Evolutionary conservation across 2,329 filamentous ascomycete species (phyloP), one percentile per base, ranked within the genome.

Genomic region (Cladophialophora chaetospira): DNA sequence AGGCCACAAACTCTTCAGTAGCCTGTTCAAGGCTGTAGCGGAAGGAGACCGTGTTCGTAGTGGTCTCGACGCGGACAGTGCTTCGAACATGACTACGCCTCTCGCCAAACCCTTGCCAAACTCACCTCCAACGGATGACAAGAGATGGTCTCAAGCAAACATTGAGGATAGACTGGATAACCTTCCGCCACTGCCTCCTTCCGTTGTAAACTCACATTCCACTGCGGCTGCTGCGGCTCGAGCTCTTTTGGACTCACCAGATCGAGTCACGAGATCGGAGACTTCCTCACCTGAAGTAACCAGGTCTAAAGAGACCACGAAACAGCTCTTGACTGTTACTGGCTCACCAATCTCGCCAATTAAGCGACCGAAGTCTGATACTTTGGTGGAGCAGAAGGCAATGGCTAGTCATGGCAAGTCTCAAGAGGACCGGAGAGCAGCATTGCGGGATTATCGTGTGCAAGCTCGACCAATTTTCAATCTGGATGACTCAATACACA

Each of bases 21-120:
- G 71, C 25, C 58, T 77, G 36, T 76, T 77, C 63, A 76, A 76
- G 61, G 72, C 71, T 0, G 70, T 76, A 4, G 70, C 72, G 54
- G 74, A 74, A 45, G 69, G 68, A 17, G 70, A 72, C 57, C 65
- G 65, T 19, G 63, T 70, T 61, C 66, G 57, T 67, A 66, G 66
- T 58, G 10, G 66, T 69, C 19, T 63, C 25, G 73, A 76, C 23
- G 57, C 67, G 9, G 80, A 82, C 58, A 81, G 75, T 65, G 77
- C 77, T 13, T 83, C 81, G 1, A 82, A 82, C 62, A 74, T 82
- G 67, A 75, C 80, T 13, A 84, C 81, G 15, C 81, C 81, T 25
- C 73, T 83, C 51, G 81, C 77, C 4, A 72, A 75, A 53, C 79
- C 74, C 13, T 63, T 70, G 49, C 66, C 66, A 5, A 70, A 65